Evolutionary conservation across 225 moss, liverwort and hornwort species (phyloP).

Genomic region (Physcomitrium patens): DNA sequence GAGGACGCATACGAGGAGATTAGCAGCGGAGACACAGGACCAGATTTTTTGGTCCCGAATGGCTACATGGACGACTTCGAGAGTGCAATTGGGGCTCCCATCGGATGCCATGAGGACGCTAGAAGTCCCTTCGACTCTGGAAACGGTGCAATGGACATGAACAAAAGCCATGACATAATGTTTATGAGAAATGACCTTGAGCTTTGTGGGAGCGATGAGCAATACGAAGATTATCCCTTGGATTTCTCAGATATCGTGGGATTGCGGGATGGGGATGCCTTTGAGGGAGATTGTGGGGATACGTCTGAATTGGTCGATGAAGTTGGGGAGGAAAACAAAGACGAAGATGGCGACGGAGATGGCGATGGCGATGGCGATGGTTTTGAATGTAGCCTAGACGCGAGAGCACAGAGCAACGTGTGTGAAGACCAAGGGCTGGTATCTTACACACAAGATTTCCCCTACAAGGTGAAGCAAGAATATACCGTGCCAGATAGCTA

Average conservation of each 20-base stretch:
- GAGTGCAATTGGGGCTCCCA: conserved; percentile 35
- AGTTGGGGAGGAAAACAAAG: no score
- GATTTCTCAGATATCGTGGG: conserved; percentile 64
- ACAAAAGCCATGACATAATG: neutral
- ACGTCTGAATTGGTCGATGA: neutral
- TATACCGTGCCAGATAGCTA: conserved; percentile 20
- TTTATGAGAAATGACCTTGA: conserved; percentile 24
- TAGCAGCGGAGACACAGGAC: conserved; percentile 52
- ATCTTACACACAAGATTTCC: conserved; percentile 1
- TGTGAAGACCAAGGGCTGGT: neutral
- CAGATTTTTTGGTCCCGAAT: conserved; percentile 58
- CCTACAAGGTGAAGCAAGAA: conserved; percentile 53
- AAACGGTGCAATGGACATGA: no score
- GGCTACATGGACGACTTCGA: conserved; percentile 60
- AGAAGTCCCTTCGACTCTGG: neutral
- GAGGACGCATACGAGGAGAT: conserved; percentile 45
- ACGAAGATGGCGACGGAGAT: no score
- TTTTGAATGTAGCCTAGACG: no score
- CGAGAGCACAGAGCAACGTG: no score
- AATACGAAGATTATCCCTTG: conserved; percentile 52
- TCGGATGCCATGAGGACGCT: no score
- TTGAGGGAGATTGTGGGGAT: conserved; percentile 55
- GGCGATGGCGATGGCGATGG: no score
- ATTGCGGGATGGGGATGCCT: conserved; percentile 43
- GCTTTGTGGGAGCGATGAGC: conserved; percentile 35